Percentiles rank a stretch among this genome's conserved stretches.
phyloP scores from a whole-genome alignment of 2,329 filamentous ascomycete genomes.

The Arthrinium phaeospermum region DNA sequence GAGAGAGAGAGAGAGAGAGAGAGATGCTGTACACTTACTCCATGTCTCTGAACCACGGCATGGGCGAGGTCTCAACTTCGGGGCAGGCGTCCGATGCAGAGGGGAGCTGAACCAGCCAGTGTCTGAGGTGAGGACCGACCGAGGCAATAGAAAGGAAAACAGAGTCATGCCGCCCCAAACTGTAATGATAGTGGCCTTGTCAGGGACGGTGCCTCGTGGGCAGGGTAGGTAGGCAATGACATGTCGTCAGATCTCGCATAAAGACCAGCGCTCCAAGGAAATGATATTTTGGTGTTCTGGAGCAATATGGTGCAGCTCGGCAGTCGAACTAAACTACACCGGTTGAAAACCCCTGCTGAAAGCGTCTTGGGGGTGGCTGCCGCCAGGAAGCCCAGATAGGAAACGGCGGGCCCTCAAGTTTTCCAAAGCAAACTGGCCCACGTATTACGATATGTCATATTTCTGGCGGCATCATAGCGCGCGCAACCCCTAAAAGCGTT shows the following conservation, averaged over 20 bases:
- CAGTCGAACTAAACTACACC: conserved; percentile 14
- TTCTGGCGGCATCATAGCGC: background rate
- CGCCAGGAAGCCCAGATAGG: background rate
- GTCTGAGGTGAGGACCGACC: background rate
- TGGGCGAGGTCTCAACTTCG: background rate
- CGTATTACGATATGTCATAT: background rate
- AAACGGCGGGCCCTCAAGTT: background rate
- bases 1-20: background rate
- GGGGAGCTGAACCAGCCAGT: background rate
- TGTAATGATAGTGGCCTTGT: background rate
- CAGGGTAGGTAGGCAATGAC: conserved; percentile 6
- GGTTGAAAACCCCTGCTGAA: background rate
- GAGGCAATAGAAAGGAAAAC: background rate
- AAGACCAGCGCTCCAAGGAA: background rate
- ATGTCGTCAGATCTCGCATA: conserved; percentile 15
- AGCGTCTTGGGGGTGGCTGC: background rate
- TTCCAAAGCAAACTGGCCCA: background rate
- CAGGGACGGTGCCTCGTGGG: conserved; percentile 7
- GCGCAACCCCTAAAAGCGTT: background rate
- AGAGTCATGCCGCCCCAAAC: background rate
- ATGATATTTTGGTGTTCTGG: background rate
- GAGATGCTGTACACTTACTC: background rate
- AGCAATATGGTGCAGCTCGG: conserved; percentile 1
- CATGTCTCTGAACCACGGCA: background rate
- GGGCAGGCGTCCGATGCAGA: background rate